Evolutionary conservation across 805 yeast species (phyloP), one percentile per base, ranked within the genome.

Genomic region (Wickerhamiella galacta): DNA sequence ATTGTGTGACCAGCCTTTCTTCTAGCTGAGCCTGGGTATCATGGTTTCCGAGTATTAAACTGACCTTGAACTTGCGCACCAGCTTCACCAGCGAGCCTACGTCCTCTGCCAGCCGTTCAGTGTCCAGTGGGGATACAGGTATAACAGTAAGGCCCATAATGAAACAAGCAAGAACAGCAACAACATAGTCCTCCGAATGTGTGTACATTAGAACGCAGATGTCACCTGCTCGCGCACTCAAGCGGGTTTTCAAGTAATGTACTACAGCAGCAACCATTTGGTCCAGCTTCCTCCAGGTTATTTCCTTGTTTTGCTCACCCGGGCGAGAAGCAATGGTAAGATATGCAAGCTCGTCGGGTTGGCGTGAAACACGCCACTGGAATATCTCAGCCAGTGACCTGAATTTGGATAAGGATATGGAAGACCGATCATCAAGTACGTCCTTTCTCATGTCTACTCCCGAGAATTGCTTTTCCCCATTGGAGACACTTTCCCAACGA

Each of bases 81-180:
- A 82, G 64, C 6, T 68, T 68, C 7, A 71, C 58, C 33, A 83
- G 65, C 1, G 77, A 74, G 2, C 70, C 66, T 16, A 73, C 61
- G 46, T 87, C 95, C 45, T 80, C 94, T 3, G 68, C 72, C 6
- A 75, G 59, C 34, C 83, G 57, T 27, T 63, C 64, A 9, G 72
- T 60, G 39, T 76, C 82, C 25, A 83, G 56, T 0, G 92, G 83
- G 7, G 72, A 58, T 49, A 82, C 53, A 0, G 93, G 90, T 11
- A 87, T 64, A 1, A 90, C 81, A 3, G 79, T 64, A 4, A 82
- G 48, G 36, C 95, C 94, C 33, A 83, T 68, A 35, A 75, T 56
- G 51, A 87, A 68, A 50, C 96, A 87, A 0, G 98, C 95, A 53
- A 74, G 72, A 1, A 83, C 61, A 2, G 93, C 81, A 19, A 81